These are phyloP conservation scores for Nidularia pulvinata DNA, from an alignment of 768 basidiomycete species.

Conservation along the genomic window DNA sequence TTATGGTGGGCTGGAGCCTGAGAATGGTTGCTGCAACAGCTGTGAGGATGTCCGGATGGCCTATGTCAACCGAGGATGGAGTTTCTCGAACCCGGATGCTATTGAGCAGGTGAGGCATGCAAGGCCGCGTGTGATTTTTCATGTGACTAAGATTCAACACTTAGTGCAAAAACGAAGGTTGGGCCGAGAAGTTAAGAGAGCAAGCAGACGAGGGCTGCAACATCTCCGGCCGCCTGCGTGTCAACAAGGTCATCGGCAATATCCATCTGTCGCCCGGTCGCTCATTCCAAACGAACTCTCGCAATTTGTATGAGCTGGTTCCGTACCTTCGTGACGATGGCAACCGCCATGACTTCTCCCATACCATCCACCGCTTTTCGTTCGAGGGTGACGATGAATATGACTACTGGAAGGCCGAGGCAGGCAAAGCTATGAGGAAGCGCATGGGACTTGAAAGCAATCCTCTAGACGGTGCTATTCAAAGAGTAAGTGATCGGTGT, in stretches of 20 bases:
- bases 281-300: conserved; percentile 87
- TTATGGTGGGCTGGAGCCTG: conserved; percentile 83
- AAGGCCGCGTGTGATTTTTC: not conserved
- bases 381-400: conserved; percentile 89
- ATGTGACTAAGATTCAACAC: not conserved
- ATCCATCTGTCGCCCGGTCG: conserved; percentile 94
- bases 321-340: conserved; percentile 91
- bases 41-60: conserved; percentile 94
- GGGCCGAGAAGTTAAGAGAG: conserved; percentile 91
- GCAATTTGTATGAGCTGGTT: conserved; percentile 86
- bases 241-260: conserved; percentile 97
- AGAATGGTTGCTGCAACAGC: conserved; percentile 88
- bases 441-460: conserved; percentile 72
- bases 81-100: conserved; percentile 85
- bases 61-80: conserved; percentile 94
- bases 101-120: conserved; percentile 80
- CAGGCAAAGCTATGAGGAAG: conserved; percentile 63
- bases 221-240: conserved; percentile 85
- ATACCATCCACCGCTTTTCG: conserved; percentile 76
- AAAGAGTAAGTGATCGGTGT: conserved; percentile 38
- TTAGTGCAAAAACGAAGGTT: conserved; percentile 92
- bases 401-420: conserved; percentile 61
- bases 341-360: conserved; percentile 93
- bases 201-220: conserved; percentile 97
- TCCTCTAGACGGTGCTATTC: conserved; percentile 73